Percentiles rank a stretch among this genome's conserved stretches.
Conservation (phyloP, 176 grass and related monocot genomes). For the Elaeis guineensis region DNA sequence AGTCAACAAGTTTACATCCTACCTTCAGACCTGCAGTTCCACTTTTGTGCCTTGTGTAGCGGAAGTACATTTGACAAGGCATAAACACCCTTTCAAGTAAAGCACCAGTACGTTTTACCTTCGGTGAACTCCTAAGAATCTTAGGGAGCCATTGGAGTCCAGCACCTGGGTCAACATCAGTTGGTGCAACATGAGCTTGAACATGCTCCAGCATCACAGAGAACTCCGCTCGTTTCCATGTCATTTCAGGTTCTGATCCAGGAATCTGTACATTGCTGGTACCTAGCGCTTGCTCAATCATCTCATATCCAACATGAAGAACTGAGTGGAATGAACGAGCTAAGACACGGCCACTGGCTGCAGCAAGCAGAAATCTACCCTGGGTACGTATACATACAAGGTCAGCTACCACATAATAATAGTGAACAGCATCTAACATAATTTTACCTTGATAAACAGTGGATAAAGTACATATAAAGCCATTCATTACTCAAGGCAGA, state of each 20-base stretch:
- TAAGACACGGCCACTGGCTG: constrained; percentile 87
- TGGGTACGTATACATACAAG: constrained; percentile 11
- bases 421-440: no score
- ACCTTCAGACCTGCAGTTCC: constrained; percentile 94
- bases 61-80: constrained; percentile 98
- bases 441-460: no score
- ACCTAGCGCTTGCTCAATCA: constrained; percentile 83
- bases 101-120: constrained; percentile 82
- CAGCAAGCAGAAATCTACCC: constrained; percentile 97
- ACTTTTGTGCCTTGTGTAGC: constrained; percentile 92
- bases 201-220: constrained; percentile 94
- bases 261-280: constrained; percentile 61
- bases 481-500: no score
- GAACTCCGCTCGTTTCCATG: constrained; percentile 67
- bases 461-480: no score
- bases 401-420: no score
- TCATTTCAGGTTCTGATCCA: constrained; percentile 84
- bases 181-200: constrained; percentile 99
- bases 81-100: constrained; percentile 98
- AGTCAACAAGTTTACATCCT: constrained; percentile 21
- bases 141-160: constrained; percentile 92
- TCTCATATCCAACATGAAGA: constrained; percentile 93
- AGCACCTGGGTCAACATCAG: constrained; percentile 96
- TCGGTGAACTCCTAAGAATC: constrained; percentile 72
- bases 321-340: constrained; percentile 92